Conservation (phyloP, 345 rosid genomes). For the Turnera subulata region DNA sequence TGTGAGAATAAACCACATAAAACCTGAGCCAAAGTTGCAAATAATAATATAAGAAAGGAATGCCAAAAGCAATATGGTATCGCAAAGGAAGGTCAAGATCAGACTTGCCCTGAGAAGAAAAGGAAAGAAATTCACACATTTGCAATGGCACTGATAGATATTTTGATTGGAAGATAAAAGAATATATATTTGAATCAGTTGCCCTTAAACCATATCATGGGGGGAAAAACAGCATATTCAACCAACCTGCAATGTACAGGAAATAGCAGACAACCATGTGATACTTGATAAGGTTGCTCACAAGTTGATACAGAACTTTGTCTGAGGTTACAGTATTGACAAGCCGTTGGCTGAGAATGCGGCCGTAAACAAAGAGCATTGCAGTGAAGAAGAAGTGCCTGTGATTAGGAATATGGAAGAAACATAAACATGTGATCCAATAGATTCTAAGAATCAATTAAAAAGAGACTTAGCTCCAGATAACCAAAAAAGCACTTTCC, state of each 20-base stretch:
- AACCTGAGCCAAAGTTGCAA: conserved; percentile 44
- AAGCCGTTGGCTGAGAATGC: conserved; percentile 87
- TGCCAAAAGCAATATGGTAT: no score
- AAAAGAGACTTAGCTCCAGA: neutral
- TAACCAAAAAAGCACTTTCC: neutral
- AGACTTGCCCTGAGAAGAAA: neutral
- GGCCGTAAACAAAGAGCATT: conserved; percentile 93
- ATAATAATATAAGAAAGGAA: conserved; percentile 1
- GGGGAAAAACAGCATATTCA: neutral
- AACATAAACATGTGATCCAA: neutral
- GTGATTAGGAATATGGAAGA: conserved; percentile 13
- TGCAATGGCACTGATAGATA: neutral
- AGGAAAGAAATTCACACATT: neutral
- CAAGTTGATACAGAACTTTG: conserved; percentile 74
- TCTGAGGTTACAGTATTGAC: conserved; percentile 84
- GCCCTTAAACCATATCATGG: no score
- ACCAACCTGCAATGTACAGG: conserved; percentile 83
- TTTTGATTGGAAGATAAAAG: no score
- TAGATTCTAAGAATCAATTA: neutral
- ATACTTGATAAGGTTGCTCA: conserved; percentile 77
- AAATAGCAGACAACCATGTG: conserved; percentile 88
- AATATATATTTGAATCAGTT: no score
- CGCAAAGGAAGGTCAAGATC: neutral
- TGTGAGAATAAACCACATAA: conserved; percentile 97
- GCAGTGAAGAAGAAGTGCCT: conserved; percentile 99